Evolutionary conservation across 345 rosid species (phyloP).

Genomic region (Anastatica hierochuntica): DNA sequence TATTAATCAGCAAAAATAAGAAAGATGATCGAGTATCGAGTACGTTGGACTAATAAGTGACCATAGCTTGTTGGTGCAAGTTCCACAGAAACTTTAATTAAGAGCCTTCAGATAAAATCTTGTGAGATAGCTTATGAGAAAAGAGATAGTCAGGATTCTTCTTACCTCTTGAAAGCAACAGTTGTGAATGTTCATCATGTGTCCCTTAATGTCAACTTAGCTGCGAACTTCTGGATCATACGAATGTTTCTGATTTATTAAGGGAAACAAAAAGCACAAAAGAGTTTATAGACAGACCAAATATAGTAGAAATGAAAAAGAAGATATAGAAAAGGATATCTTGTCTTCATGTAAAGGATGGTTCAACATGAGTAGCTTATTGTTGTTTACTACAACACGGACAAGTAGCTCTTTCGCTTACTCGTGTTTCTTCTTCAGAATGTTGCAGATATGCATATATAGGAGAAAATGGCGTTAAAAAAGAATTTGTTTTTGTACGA

Average conservation of each 20-base stretch:
- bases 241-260: slow-evolving; percentile 49
- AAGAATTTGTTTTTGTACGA: neutral
- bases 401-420: slow-evolving; percentile 79
- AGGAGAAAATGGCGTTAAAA: neutral
- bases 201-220: slow-evolving; percentile 30
- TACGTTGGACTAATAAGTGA: neutral
- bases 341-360: slow-evolving; percentile 63
- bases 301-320: neutral
- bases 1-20: neutral
- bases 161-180: neutral
- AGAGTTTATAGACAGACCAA: neutral
- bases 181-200: neutral
- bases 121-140: too few relatives aligned
- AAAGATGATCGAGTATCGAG: neutral
- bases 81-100: neutral
- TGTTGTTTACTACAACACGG: slow-evolving; percentile 71
- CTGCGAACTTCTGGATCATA: slow-evolving; percentile 50
- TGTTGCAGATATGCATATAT: slow-evolving; percentile 56
- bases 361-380: slow-evolving; percentile 67
- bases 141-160: slow-evolving; percentile 8
- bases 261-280: slow-evolving; percentile 32
- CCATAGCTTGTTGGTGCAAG: neutral
- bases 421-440: slow-evolving; percentile 73
- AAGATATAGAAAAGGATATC: slow-evolving; percentile 50
- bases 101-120: neutral